Base-by-base conservation (phyloP, 768 basidiomycete genomes). In the Gymnopilus junonius region DNA sequence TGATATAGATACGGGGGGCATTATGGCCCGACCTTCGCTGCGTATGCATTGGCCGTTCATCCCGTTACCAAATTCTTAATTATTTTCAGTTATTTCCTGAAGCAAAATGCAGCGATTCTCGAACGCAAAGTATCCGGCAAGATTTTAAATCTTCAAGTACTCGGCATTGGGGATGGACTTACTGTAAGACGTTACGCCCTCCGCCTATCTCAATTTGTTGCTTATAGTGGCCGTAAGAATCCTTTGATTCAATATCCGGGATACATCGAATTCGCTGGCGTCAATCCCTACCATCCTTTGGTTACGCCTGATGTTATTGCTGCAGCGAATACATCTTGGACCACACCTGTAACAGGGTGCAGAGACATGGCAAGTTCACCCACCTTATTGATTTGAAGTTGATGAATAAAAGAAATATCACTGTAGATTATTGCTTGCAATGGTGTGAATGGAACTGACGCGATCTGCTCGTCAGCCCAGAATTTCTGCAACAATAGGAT, bases 11-110 rank as follows among this genome's bases (percentile, higher is more conserved):
- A 89, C 65, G 89, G 89, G 31, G 88, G 89, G 0, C 89, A 90
- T 67, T 90, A 88, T 68, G 89, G 85, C 1, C 89, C 89, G 0
- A 80, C 82, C 25, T 90, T 91, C 63, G 88, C 89, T 58, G 81
- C 85, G 67, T 82, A 62, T 63, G 78, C 34, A 17, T 20, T 31
- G 7, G 53, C 68, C 12, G 14, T 7, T 14, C 25, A 20, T 59
- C 25, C 27, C 14, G 12, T 2, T 46, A 5, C 23, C 4, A 15
- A n/a, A 14, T 20, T 17, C 15, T 48, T 4, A 21, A 32, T 8
- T 35, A 37, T 23, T 25, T 20, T 15, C 60, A 85, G 79, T 4
- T 76, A 87, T 65, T 86, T 90, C 79, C 75, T 88, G 4, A 67
- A 79, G 4, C 87, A 88, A 72, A 89, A 90, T 61, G 73, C 79